Evolutionary conservation across 805 yeast species (phyloP).

Genomic region (Wickerhamiella kazuoi): DNA sequence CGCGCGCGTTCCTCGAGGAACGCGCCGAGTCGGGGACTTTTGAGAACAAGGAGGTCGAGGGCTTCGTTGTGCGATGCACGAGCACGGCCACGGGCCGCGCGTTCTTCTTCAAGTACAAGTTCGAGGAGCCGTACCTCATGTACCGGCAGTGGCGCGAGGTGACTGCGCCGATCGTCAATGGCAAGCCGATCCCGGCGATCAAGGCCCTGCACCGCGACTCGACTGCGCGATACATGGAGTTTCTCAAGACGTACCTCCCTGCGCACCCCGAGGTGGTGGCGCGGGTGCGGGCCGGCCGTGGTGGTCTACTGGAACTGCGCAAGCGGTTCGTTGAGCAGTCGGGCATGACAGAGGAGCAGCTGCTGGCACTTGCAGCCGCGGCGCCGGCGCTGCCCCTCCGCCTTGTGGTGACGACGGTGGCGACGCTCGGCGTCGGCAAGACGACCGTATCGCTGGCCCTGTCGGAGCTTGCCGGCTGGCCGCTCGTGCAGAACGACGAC

Average conservation of each 20-base stretch:
- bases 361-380: conserved; percentile 25
- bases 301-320: conserved; percentile 61
- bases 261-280: conserved; percentile 30
- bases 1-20: conserved; percentile 36
- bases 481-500: conserved; percentile 69
- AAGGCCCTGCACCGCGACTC: conserved; percentile 36
- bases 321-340: conserved; percentile 38
- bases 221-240: conserved; percentile 51
- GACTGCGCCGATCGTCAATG: conserved; percentile 38
- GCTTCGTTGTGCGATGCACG: conserved; percentile 59
- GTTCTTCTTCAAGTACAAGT: conserved; percentile 81
- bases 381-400: conserved; percentile 24
- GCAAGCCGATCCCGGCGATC: conserved; percentile 19
- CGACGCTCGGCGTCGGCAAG: conserved; percentile 91
- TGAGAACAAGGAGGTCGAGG: conserved; percentile 64
- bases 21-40: conserved; percentile 53
- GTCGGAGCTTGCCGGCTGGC: conserved; percentile 43
- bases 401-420: conserved; percentile 60
- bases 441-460: conserved; percentile 63
- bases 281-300: conserved; percentile 31
- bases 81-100: conserved; percentile 19
- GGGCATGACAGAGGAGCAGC: conserved; percentile 42
- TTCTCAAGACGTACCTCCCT: conserved; percentile 39
- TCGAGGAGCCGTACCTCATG: conserved; percentile 85
- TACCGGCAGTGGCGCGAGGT: conserved; percentile 84